Base-by-base conservation (phyloP, 192 early-diverging fungal genomes). In the Podila verticillata region DNA sequence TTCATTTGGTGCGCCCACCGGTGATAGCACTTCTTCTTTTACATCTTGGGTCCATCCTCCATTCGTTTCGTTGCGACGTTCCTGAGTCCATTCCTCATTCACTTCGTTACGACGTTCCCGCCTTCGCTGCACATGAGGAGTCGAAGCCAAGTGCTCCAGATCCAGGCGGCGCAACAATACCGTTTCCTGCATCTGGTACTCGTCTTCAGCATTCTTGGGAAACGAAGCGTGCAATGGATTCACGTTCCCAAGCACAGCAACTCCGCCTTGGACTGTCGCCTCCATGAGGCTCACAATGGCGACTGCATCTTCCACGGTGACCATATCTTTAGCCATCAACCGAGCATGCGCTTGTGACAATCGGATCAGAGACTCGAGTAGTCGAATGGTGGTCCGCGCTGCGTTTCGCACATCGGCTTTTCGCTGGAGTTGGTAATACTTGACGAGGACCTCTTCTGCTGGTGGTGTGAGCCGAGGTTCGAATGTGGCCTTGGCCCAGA, bases 361-460 rank as follows among this genome's bases (percentile, higher is more conserved):
- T 17, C 91, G 84, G n/a, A 91, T 88, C 54, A 92, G 78, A 20
- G 86, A 87, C 73, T 92, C 91, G 20, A 92, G 72, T 6, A 92
- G 60, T 32, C 89, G 82, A 36, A 94, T 87, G 1, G 93, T 95
- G 48, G 93, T 95, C 44, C 93, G 72, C 0, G 93, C 93, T 1
- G 89, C 87, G 49, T 91, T 90, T 24, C 87, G 73, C 17, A 85
- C 49, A 70, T 95, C 93, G 7, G 87, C 78, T 36, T 86, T 85
- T 3, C 93, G 84, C 70, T 95, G 93, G 28, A 88, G 56, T 69
- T 92, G 92, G 67, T 94, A 95, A 79, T 95, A 95, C 15, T 86
- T 57, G 5, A 85, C 84, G 56, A 95, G 79, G 19, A 95, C 90
- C 31, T 84, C 81, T 48, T 90, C 87, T 61, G 89, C 88, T 13